A percentile compares a stretch with the other conserved stretches of the same genome.
phyloP scores from a whole-genome alignment of 768 basidiomycete species.

The Galerina marginata region DNA sequence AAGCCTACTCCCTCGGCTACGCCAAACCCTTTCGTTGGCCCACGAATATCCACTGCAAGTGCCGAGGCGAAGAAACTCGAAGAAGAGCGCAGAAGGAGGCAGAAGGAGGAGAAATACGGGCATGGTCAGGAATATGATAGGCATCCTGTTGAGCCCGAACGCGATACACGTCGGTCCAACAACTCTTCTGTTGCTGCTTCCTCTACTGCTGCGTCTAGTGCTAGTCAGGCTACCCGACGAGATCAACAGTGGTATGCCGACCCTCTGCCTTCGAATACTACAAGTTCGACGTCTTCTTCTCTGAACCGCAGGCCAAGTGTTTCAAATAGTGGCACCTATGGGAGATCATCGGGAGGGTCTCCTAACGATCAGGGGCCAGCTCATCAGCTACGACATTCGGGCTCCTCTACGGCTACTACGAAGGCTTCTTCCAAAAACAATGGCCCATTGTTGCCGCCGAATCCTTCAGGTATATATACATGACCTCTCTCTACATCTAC shows the following conservation, averaged over 20 bases:
- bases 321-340: constrained; percentile 11
- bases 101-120: constrained; percentile 33
- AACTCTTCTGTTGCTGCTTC: constrained; percentile 1
- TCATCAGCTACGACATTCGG: constrained; percentile 14
- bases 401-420: not conserved
- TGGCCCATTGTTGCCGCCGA: constrained; percentile 12
- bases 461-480: constrained; percentile 15
- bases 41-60: constrained; percentile 51
- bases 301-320: constrained; percentile 18
- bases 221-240: constrained; percentile 19
- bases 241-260: constrained; percentile 14
- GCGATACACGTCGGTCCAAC: constrained; percentile 12
- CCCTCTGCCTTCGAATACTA: constrained; percentile 6
- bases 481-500: constrained; percentile 8
- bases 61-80: constrained; percentile 59
- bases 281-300: constrained; percentile 10
- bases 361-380: constrained; percentile 10
- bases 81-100: constrained; percentile 37
- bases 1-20: constrained; percentile 7
- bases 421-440: constrained; percentile 11
- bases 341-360: constrained; percentile 6
- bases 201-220: constrained; percentile 5
- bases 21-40: not conserved
- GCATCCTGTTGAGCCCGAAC: constrained; percentile 15
- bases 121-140: constrained; percentile 29